These are phyloP conservation scores for Marasmius tenuissimus DNA, from an alignment of 1,284 basidiomycete genomes.

Conservation along the genomic window DNA sequence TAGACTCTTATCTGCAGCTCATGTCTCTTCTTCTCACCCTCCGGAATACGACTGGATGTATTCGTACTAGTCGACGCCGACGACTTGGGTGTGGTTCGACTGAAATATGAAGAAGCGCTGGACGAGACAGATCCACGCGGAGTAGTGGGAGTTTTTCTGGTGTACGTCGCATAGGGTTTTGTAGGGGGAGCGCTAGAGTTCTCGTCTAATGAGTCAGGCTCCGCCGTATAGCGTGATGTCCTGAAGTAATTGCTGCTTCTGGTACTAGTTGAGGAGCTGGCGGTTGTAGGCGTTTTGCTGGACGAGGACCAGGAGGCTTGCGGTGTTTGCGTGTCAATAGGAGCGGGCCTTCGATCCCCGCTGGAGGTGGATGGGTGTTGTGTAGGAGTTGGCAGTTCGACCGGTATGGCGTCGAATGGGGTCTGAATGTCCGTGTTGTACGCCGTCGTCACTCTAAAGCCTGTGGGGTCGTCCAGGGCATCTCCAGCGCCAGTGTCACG, in stretches of 20 bases:
- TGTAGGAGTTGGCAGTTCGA: neutral
- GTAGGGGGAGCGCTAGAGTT: slow-evolving; percentile 8
- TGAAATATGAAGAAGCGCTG: neutral
- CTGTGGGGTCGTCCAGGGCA: slow-evolving; percentile 59
- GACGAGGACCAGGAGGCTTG: neutral
- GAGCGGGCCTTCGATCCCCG: slow-evolving; percentile 19
- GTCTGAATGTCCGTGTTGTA: neutral
- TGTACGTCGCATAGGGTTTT: slow-evolving; percentile 19
- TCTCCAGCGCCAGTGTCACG: slow-evolving; percentile 60
- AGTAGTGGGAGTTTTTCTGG: slow-evolving; percentile 13
- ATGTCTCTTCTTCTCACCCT: slow-evolving; percentile 51
- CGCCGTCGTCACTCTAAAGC: slow-evolving; percentile 19
- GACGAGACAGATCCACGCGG: slow-evolving; percentile 12
- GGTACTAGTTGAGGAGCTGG: neutral
- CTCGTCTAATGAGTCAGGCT: slow-evolving; percentile 20
- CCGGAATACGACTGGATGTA: slow-evolving; percentile 30
- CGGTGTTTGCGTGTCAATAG: slow-evolving; percentile 16
- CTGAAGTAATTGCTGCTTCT: slow-evolving; percentile 20
- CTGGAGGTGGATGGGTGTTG: neutral
- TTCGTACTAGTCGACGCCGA: slow-evolving; percentile 3
- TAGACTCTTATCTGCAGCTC: slow-evolving; percentile 64
- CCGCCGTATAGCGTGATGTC: slow-evolving; percentile 22
- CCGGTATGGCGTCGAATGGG: too few species aligned
- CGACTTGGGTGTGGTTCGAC: slow-evolving; percentile 16
- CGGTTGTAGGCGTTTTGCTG: slow-evolving; percentile 2